These are phyloP conservation scores for Scedosporium dehoogii DNA, from an alignment of 2,329 filamentous ascomycete genomes.

Conservation along the genomic window DNA sequence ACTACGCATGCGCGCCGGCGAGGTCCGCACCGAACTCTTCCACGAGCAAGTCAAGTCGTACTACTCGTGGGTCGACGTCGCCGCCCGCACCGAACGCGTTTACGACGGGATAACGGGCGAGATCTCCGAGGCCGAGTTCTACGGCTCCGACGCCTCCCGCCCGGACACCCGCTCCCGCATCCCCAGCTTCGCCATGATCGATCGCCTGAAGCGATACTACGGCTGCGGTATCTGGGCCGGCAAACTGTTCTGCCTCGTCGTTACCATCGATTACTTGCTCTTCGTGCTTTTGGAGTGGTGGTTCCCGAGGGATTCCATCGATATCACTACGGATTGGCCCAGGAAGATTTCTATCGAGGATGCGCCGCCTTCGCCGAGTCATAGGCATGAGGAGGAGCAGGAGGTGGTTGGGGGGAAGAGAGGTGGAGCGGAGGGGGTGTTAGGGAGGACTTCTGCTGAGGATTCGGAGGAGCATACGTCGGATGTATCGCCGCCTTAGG, in stretches of 20 bases:
- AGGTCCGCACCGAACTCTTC: constrained; percentile 84
- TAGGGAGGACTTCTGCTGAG: not conserved
- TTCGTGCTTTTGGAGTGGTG: constrained; percentile 82
- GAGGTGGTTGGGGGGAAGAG: not conserved
- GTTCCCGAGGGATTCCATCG: constrained; percentile 76
- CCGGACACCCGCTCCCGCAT: constrained; percentile 50
- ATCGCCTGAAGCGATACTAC: constrained; percentile 91
- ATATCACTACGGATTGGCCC: constrained; percentile 86
- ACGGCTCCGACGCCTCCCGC: constrained; percentile 64
- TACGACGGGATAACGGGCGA: constrained; percentile 87
- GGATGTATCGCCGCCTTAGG: constrained; percentile 3
- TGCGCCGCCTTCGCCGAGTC: not conserved
- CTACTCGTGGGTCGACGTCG: constrained; percentile 98
- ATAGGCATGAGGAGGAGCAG: not conserved
- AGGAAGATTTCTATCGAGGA: constrained; percentile 42
- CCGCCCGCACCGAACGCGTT: constrained; percentile 83
- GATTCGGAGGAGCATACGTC: not conserved
- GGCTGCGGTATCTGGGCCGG: constrained; percentile 98
- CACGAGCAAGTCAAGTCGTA: constrained; percentile 96
- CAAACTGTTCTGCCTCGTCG: constrained; percentile 91
- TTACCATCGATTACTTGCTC: constrained; percentile 86
- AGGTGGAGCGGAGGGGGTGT: not conserved
- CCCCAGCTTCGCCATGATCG: constrained; percentile 85
- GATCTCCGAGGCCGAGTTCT: constrained; percentile 80
- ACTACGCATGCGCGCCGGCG: constrained; percentile 71